Evolutionary conservation across 2,329 filamentous ascomycete species (phyloP).

Genomic region (Cercospora janseana): DNA sequence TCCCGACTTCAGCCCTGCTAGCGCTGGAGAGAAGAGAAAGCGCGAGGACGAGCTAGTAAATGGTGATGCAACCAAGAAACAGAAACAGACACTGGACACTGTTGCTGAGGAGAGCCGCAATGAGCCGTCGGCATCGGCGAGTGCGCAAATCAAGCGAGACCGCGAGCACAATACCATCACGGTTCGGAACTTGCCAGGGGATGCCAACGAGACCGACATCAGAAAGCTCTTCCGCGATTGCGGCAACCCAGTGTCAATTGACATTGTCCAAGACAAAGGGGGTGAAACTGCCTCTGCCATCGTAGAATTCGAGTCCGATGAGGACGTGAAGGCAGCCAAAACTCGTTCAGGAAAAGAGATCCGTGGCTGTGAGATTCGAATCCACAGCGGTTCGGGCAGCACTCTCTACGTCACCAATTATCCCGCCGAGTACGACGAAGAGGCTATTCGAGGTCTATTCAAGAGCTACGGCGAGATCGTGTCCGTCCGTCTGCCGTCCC

Average conservation of each 20-base stretch:
- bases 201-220: conserved; percentile 68
- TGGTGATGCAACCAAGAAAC: conserved; percentile 62
- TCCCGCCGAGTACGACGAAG: conserved; percentile 70
- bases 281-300: conserved; percentile 66
- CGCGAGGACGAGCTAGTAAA: conserved; percentile 58
- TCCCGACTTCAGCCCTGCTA: conserved; percentile 22
- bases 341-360: conserved; percentile 79
- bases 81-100: conserved; percentile 47
- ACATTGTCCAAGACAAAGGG: conserved; percentile 62
- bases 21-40: conserved; percentile 65
- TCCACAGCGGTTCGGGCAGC: conserved; percentile 71
- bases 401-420: conserved; percentile 93
- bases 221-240: conserved; percentile 91
- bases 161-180: conserved; percentile 86
- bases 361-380: conserved; percentile 68
- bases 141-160: conserved; percentile 65
- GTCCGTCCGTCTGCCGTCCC: conserved; percentile 82
- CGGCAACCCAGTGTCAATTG: conserved; percentile 77
- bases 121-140: conserved; percentile 40
- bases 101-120: conserved; percentile 33
- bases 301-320: conserved; percentile 78
- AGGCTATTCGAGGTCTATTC: conserved; percentile 67
- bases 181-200: conserved; percentile 70
- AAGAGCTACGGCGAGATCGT: conserved; percentile 74
- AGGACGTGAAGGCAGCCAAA: conserved; percentile 78